Conservation (phyloP, 306 rosid species). For the Astragalus membranaceus region DNA sequence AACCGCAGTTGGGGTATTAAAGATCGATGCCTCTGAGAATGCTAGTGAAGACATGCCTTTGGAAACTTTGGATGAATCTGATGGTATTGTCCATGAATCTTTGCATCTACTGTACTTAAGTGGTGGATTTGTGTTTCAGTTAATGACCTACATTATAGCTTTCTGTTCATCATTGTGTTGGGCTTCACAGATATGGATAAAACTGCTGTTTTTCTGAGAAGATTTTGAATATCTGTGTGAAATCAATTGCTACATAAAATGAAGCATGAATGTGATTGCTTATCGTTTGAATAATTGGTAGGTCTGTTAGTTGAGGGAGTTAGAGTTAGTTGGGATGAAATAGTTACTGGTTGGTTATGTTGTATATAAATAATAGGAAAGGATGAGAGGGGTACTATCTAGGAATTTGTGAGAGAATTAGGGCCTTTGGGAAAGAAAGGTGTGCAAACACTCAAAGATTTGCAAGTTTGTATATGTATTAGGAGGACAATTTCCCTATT, state of each 20-base stretch:
- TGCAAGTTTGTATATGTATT: not conserved
- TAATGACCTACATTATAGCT: not conserved
- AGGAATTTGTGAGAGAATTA: not conserved
- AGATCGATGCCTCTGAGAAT: constrained; percentile 27
- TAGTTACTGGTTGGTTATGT: not conserved
- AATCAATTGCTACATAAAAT: not conserved
- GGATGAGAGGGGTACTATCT: not conserved
- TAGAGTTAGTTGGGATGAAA: not conserved
- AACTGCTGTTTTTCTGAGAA: not conserved
- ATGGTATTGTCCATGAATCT: constrained; percentile 41
- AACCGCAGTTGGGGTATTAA: constrained; percentile 44
- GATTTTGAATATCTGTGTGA: not conserved
- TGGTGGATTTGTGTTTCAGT: constrained; percentile 7
- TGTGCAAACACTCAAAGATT: not conserved
- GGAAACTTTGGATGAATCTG: constrained; percentile 39
- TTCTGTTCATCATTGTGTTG: constrained; percentile 14
- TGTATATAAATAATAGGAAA: not conserved
- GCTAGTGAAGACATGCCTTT: constrained; percentile 29
- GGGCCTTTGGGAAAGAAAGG: not conserved
- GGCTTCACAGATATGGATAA: constrained; percentile 7
- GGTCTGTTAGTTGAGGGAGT: not conserved
- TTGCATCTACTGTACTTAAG: not conserved
- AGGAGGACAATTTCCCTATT: not conserved
- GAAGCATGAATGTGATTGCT: not conserved
- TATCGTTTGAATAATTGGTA: not conserved